Evolutionary conservation across 495 filamentous ascomycete genomes (phyloP).

Genomic region (Talaromyces liani): DNA sequence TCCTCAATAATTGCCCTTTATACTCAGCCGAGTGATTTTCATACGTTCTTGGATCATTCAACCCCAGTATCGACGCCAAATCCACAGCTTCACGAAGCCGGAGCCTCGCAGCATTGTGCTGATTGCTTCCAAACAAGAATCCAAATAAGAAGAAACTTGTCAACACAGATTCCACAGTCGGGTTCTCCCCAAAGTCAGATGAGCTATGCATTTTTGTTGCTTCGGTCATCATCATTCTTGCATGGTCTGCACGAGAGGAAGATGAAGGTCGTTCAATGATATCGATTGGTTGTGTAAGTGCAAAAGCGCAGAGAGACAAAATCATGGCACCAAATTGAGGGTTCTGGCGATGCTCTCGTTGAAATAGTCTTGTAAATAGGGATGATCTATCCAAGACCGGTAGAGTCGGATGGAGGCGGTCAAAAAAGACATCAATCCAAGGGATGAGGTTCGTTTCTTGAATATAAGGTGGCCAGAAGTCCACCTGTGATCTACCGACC

Average conservation of each 20-base stretch:
- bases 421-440: constrained; percentile 79
- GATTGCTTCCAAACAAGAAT: constrained; percentile 61
- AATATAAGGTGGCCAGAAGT: constrained; percentile 30
- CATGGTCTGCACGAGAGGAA: constrained; percentile 44
- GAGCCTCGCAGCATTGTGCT: constrained; percentile 49
- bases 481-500: neutral
- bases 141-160: constrained; percentile 79
- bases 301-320: constrained; percentile 71
- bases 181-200: constrained; percentile 67
- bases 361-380: constrained; percentile 54
- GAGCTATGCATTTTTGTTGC: constrained; percentile 67
- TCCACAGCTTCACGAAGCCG: constrained; percentile 55
- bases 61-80: constrained; percentile 47
- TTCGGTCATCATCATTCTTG: constrained; percentile 61
- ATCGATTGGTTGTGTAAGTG: constrained; percentile 74
- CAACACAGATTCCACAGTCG: constrained; percentile 59
- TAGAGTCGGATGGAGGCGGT: constrained; percentile 71
- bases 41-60: constrained; percentile 50
- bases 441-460: constrained; percentile 35
- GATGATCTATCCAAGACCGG: constrained; percentile 64
- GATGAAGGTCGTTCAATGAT: constrained; percentile 35
- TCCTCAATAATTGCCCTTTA: constrained; percentile 36
- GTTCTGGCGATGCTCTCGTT: constrained; percentile 58
- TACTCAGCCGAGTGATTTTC: constrained; percentile 31
- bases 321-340: constrained; percentile 60